Base-by-base conservation (phyloP, 306 rosid genomes). In the Parietaria judaica region DNA sequence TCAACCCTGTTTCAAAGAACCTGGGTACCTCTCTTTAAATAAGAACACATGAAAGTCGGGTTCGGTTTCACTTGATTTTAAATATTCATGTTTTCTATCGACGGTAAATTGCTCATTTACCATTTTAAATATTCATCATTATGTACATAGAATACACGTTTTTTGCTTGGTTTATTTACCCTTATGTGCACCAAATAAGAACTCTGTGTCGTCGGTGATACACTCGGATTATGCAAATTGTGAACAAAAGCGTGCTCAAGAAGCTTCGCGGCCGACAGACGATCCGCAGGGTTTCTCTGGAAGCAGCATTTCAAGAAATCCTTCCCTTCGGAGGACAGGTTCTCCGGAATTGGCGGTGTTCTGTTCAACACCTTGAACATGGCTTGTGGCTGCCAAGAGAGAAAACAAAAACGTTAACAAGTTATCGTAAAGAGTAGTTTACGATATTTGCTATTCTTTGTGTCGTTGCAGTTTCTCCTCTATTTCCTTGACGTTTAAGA, bases 331-430 rank as follows among this genome's bases (percentile, higher is more conserved):
- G 84, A 50, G 45, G 97, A 94, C 69, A 94, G 68, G 17, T 61
- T 76, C 59, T 84, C 86, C 4, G 99, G 99, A 71, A 88, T 80
- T 39, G 83, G 54, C 13, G 99, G 99, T 58, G 82, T 68, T 64
- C 51, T 82, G 72, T 88, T 80, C 81, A 94, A 73, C 41, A 81
- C 89, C 81, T 88, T 94, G 90, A 94, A 94, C 97, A 88, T 94
- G 71, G 94, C 99, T 79, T 86, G 94, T 72, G 90, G 95, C 99
- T 94, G 76, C 63, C 49, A 63, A 57, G 23, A 69, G 65, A 62
- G 14, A 72, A 72, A 36, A 52, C 15, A 51, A 45, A 16, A 6
- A 36, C 41, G 45, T 49, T 49, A 41, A 39, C 44, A 39, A 41
- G 31, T 0, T 23, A 13, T 46, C 13, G 8, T 46, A 7, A 7